Base-by-base conservation (phyloP, 2,329 filamentous ascomycete genomes). In the Colletotrichum shisoi region DNA sequence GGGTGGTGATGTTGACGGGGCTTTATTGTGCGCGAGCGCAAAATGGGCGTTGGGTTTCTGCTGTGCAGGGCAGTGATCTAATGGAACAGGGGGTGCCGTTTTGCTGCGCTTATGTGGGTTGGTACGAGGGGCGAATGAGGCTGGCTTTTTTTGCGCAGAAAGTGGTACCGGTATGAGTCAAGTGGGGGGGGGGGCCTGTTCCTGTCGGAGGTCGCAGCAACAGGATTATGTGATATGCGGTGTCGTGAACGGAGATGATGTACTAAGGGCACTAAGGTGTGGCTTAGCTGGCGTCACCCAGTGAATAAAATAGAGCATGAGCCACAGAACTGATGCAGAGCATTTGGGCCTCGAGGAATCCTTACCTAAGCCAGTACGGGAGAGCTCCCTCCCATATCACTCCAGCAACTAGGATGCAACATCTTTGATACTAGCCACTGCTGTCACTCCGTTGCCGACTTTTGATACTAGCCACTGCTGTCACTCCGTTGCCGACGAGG, bases 11-110 rank as follows among this genome's bases (percentile, higher is more conserved):
- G 61, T 49, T 51, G 63, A 42, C 46, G 49, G 54, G 49, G 61
- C 66, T 69, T 69, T 69, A 67, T 68, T 66, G 62, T 66, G 65
- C 66, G 66, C 64, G 44, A 52, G 49, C 49, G 49, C 49, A 52
- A 37, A 52, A 52, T 52, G 49, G 42, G 17, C 49, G n/a, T 64
- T 64, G 62, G 57, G 54, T 54, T 59, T 39, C 21, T 44, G 21
- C 24, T 49, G 15, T 31, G 24, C 46, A n/a, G 48, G 27, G 57
- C 52, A 57, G 59, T 57, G 63, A 52, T 63, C 48, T 52, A 56
- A 54, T 62, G 54, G 54, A 57, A 57, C 54, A 57, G 19, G 54
- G 54, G 54, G 54, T 11, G n/a, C 40, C 21, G n/a, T 51, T 34
- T 57, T 19, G 27, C 54, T 45, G 11, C 19, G n/a, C 21, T 34